Conservation (phyloP, 75 land plant species). For the Isoetes taiwanensis region DNA sequence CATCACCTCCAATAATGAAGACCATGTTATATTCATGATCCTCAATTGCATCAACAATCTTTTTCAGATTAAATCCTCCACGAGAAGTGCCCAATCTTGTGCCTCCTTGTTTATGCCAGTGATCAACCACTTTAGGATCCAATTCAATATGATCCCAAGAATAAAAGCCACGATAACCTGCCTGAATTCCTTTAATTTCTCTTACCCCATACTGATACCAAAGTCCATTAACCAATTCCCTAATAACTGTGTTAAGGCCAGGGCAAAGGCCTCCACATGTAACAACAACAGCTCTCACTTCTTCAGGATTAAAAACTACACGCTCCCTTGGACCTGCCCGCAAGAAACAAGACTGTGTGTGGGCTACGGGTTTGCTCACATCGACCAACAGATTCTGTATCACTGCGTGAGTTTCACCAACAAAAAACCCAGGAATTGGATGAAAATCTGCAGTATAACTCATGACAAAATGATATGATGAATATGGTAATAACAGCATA, state of each 20-base stretch:
- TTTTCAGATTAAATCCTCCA: not conserved
- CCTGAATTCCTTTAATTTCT: constrained; percentile 40
- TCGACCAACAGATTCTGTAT: constrained; percentile 42
- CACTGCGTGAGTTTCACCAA: constrained; percentile 35
- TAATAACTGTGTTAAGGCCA: constrained; percentile 78
- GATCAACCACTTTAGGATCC: not conserved
- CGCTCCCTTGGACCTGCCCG: constrained; percentile 60
- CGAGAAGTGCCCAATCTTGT: not conserved
- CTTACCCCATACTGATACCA: constrained; percentile 65
- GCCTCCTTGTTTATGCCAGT: constrained; percentile 7
- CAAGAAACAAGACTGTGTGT: constrained; percentile 29
- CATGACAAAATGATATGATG: no score
- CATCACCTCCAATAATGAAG: constrained; percentile 3
- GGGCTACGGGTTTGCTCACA: constrained; percentile 6
- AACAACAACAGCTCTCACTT: constrained; percentile 60
- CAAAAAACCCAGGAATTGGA: constrained; percentile 41
- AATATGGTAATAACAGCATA: no score
- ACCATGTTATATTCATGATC: not conserved
- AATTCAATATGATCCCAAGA: not conserved
- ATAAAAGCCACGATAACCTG: constrained; percentile 81
- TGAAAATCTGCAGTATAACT: no score
- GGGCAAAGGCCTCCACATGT: constrained; percentile 92
- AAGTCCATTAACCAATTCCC: constrained; percentile 73
- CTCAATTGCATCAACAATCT: constrained; percentile 7
- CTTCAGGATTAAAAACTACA: constrained; percentile 32